Base-by-base conservation (phyloP, 768 basidiomycete species). In the Tylopilus sp. region DNA sequence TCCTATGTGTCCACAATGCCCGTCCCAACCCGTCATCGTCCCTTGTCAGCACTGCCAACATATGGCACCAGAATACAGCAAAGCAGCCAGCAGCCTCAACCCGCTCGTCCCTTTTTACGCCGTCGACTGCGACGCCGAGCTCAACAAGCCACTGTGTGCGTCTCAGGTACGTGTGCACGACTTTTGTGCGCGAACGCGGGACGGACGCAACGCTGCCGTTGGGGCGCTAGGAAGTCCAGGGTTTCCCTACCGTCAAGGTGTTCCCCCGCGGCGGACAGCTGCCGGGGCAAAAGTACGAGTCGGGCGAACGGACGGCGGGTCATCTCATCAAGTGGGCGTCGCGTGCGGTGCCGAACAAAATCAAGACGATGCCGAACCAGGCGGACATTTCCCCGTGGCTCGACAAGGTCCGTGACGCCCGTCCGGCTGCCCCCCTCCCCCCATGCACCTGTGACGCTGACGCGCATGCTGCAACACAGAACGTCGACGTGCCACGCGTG, bases 241-340 rank as follows among this genome's bases (percentile, higher is more conserved):
- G 94, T 3, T 98, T 94, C 79, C 94, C 94, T 3, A 97, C 94
- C 3, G 75, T 98, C 67, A 98, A 98, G 74, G 83, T 86, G 2
- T 98, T 86, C 73, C 91, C 94, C 11, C 79, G 86, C 38, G 94
- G 93, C 8, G 75, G 73, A 9, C 74, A 80, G 47, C 65, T 81
- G 3, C 74, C 79, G 1, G 77, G 88, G 1, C 77, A 87, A 55
- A 71, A 76, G 18, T 95, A 86, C 63, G 80, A 90, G 0, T 72
- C 73, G 12, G 74, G 75, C 18, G 85, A 92, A 56, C 81, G 94
- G 40, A 86, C 84, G 43, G 80, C 86, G 2, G 82, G 74, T 26
- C 79, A 79, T 7, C 71, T 98, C 62, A 86, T 85, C 66, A 82
- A 89, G 58, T 95, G 81, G 73, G 90, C 83, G 0, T 78, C 83